Conservation (phyloP, 768 basidiomycete genomes). For the Agrocybe pediades region DNA sequence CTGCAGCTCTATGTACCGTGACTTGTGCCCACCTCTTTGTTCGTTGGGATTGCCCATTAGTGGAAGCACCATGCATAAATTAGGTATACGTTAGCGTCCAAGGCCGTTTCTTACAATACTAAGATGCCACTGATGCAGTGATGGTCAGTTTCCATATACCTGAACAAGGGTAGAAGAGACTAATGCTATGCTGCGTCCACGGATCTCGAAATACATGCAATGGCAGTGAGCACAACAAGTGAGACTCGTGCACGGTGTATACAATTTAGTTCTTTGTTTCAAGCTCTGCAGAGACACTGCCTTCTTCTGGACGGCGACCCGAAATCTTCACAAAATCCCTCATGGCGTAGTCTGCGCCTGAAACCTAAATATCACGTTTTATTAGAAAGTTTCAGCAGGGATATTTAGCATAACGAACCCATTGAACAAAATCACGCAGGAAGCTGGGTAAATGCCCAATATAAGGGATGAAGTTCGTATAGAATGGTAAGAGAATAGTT, state of each 20-base stretch:
- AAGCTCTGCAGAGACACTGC: conserved; percentile 18
- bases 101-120: too few species aligned
- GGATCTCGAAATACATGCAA: conserved; percentile 8
- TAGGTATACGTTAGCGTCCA: too few species aligned
- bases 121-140: too few species aligned
- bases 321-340: conserved; percentile 64
- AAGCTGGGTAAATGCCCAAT: conserved; percentile 69
- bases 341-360: conserved; percentile 76
- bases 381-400: conserved; percentile 2
- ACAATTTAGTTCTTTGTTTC: conserved; percentile 19
- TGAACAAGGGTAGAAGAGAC: background rate
- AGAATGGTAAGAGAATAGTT: conserved; percentile 74
- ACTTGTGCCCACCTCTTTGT: too few species aligned
- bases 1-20: too few species aligned
- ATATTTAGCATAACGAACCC: conserved; percentile 47
- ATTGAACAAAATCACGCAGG: conserved; percentile 72
- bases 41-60: too few species aligned
- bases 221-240: conserved; percentile 7
- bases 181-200: background rate
- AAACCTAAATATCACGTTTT: conserved; percentile 40
- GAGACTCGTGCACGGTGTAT: conserved; percentile 9
- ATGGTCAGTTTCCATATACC: background rate
- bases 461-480: conserved; percentile 58
- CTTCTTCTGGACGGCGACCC: conserved; percentile 59
- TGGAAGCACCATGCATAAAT: too few species aligned